These are phyloP conservation scores for Aspergillus versicolor DNA, from an alignment of 2,329 filamentous ascomycete species.

Conservation along the genomic window DNA sequence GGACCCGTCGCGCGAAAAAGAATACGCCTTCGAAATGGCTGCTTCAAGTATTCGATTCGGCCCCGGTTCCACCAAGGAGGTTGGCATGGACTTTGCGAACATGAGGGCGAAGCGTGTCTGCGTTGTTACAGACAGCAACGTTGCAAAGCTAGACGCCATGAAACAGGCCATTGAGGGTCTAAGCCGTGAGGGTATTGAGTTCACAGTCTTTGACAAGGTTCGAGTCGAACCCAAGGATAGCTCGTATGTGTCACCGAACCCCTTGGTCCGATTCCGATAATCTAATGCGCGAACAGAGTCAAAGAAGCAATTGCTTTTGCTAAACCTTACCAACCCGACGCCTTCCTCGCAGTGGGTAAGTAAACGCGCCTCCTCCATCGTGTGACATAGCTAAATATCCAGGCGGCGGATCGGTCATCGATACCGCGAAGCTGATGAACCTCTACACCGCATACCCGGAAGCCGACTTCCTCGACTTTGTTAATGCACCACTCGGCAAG, in stretches of 20 bases:
- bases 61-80: slow-evolving; percentile 87
- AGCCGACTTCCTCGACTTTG: slow-evolving; percentile 94
- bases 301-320: slow-evolving; percentile 86
- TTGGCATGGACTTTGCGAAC: slow-evolving; percentile 97
- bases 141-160: slow-evolving; percentile 83
- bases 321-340: slow-evolving; percentile 78
- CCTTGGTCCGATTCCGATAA: not conserved
- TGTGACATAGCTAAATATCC: slow-evolving; percentile 9
- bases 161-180: slow-evolving; percentile 81
- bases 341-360: slow-evolving; percentile 82
- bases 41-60: slow-evolving; percentile 93
- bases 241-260: slow-evolving; percentile 54
- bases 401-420: slow-evolving; percentile 86
- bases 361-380: not conserved
- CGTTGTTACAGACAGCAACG: slow-evolving; percentile 85
- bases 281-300: slow-evolving; percentile 55
- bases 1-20: slow-evolving; percentile 71
- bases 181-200: slow-evolving; percentile 73
- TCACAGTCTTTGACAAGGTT: slow-evolving; percentile 76
- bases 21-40: slow-evolving; percentile 99
- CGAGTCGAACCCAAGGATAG: slow-evolving; percentile 92
- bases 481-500: slow-evolving; percentile 89
- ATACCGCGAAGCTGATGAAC: slow-evolving; percentile 99
- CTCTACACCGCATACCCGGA: slow-evolving; percentile 88
- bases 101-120: slow-evolving; percentile 83